Percentiles rank a stretch among this genome's conserved stretches.
These are phyloP conservation scores for Gliomastix tumulicola DNA, from an alignment of 2,329 filamentous ascomycete genomes.

Conservation along the genomic window DNA sequence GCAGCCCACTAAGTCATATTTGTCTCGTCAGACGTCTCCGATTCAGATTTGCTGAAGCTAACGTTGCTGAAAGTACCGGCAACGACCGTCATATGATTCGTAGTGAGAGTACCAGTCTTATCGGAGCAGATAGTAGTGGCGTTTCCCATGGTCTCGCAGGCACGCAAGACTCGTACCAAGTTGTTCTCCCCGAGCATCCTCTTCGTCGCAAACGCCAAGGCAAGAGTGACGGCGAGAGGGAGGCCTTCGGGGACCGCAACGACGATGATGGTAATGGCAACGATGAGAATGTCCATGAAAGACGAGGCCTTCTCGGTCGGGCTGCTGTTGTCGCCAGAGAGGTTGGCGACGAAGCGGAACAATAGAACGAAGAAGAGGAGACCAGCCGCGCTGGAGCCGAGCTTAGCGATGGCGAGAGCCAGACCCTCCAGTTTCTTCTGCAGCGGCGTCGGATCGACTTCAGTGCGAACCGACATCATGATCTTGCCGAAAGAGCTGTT, in stretches of 20 bases:
- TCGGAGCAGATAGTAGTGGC: conserved; percentile 68
- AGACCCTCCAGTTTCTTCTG: conserved; percentile 42
- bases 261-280: conserved; percentile 60
- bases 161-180: conserved; percentile 54
- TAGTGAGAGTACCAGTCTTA: conserved; percentile 25
- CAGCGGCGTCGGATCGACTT: conserved; percentile 44
- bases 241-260: conserved; percentile 62
- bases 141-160: conserved; percentile 64
- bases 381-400: conserved; percentile 58
- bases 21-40: conserved; percentile 12
- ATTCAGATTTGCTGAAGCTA: conserved; percentile 22
- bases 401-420: conserved; percentile 24
- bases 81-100: conserved; percentile 70
- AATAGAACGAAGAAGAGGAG: conserved; percentile 71
- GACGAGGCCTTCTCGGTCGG: conserved; percentile 49
- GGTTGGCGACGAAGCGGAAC: conserved; percentile 64
- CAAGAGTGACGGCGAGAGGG: conserved; percentile 58
- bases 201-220: conserved; percentile 58
- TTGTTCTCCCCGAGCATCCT: conserved; percentile 63
- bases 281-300: conserved; percentile 59
- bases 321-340: conserved; percentile 40
- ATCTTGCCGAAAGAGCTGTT: conserved; percentile 48
- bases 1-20: conserved; percentile 8
- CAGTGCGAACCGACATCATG: conserved; percentile 46
- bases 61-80: conserved; percentile 54